Percentiles rank a stretch among this genome's conserved stretches.
Conservation (phyloP, 2,329 filamentous ascomycete species). For the Alternaria brassicicola region DNA sequence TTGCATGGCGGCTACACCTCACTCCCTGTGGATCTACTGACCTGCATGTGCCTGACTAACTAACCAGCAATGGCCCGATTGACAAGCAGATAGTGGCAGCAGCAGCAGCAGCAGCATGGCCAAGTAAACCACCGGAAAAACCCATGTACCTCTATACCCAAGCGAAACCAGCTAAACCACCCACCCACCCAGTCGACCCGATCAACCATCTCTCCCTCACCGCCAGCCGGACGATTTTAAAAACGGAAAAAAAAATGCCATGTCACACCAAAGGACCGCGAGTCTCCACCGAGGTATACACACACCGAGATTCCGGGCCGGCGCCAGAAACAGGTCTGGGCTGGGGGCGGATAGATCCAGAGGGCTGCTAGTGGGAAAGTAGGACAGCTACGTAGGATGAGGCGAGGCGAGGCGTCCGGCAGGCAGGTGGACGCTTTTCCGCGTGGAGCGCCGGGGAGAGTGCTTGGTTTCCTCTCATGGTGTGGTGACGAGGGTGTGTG, state of each 20-base stretch:
- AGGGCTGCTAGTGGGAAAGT: too few relatives aligned
- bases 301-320: neutral
- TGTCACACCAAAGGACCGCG: neutral
- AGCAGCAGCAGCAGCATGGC: neutral
- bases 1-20: neutral
- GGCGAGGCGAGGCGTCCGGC: too few relatives aligned
- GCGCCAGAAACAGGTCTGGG: neutral
- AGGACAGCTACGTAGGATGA: too few relatives aligned
- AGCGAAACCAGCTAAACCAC: neutral
- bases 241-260: too few relatives aligned
- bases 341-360: neutral
- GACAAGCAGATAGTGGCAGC: neutral
- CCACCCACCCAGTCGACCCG: neutral
- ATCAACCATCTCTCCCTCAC: too few relatives aligned
- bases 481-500: too few relatives aligned
- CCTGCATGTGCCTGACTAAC: slow-evolving; percentile 1
- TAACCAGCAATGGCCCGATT: neutral
- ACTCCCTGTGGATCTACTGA: neutral
- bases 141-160: neutral
- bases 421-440: too few relatives aligned
- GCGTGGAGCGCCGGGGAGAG: too few relatives aligned
- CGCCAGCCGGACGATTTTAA: too few relatives aligned
- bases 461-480: too few relatives aligned
- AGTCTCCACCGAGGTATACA: neutral
- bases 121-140: neutral